Percentiles rank a stretch among this genome's conserved stretches.
Conservation (phyloP, 192 early-diverging fungal species). For the Coemansia sp. region DNA sequence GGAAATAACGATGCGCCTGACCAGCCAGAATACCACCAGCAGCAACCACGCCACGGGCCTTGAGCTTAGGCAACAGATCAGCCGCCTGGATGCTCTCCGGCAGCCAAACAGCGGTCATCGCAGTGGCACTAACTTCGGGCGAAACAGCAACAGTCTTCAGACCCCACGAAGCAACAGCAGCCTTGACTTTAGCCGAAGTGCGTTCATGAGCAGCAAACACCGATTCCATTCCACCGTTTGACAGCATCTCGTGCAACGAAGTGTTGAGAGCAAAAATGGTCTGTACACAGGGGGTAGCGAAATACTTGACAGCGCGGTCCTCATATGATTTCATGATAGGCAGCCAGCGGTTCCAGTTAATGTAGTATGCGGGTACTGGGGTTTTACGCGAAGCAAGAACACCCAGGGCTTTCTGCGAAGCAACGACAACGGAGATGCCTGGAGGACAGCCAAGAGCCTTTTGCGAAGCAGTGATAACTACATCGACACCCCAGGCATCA, state of each 20-base stretch:
- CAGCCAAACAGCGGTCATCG: conserved; percentile 86
- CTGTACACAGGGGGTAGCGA: conserved; percentile 97
- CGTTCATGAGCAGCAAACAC: conserved; percentile 79
- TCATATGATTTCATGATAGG: conserved; percentile 98
- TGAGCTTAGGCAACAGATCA: conserved; percentile 77
- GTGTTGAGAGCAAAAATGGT: conserved; percentile 85
- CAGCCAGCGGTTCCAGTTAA: conserved; percentile 91
- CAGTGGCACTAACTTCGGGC: conserved; percentile 66
- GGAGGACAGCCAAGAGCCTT: conserved; percentile 96
- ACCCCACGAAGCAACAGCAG: conserved; percentile 65
- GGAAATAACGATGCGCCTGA: conserved; percentile 89
- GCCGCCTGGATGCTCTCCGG: conserved; percentile 77
- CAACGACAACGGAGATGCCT: conserved; percentile 88
- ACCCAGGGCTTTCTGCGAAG: conserved; percentile 60
- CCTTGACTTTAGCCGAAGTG: conserved; percentile 75
- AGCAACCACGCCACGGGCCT: conserved; percentile 78
- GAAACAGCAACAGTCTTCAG: conserved; percentile 71
- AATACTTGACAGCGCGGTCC: conserved; percentile 87
- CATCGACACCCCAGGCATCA: conserved; percentile 91
- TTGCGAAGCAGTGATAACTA: conserved; percentile 90
- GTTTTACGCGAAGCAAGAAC: conserved; percentile 64
- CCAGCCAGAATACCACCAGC: conserved; percentile 89
- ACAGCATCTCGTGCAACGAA: conserved; percentile 77
- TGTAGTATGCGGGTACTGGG: conserved; percentile 86
- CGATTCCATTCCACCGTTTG: conserved; percentile 66